Evolutionary conservation across 257 asterid genomes (phyloP).

Genomic region (Paraleonurus japonicus): DNA sequence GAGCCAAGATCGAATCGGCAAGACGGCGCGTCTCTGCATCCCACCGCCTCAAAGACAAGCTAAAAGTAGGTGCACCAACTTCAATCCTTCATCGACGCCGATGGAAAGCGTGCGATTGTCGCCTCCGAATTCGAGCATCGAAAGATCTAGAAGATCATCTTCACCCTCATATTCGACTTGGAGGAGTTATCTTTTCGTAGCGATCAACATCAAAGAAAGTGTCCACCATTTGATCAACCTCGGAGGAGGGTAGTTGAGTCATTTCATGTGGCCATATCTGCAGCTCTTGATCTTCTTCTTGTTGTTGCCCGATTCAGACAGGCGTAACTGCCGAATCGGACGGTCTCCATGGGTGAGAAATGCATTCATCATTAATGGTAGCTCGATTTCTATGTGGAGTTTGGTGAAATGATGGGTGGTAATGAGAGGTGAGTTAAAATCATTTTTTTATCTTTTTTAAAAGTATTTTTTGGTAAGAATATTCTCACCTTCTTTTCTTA

Average conservation of each 20-base stretch:
- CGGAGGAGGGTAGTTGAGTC: constrained; percentile 29
- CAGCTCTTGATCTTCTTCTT: constrained; percentile 19
- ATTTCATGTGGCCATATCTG: constrained; percentile 18
- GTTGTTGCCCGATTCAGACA: constrained; percentile 47
- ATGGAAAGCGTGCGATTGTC: neutral
- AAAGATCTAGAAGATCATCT: neutral
- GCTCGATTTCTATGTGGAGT: neutral
- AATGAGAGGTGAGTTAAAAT: too few relatives aligned
- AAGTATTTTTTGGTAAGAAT: constrained; percentile 20
- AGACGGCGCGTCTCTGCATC: constrained; percentile 53
- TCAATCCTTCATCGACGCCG: constrained; percentile 49
- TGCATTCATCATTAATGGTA: constrained; percentile 29
- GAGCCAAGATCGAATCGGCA: constrained; percentile 42
- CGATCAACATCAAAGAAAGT: constrained; percentile 53
- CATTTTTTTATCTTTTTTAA: too few relatives aligned
- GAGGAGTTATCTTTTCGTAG: constrained; percentile 35
- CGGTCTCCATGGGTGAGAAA: constrained; percentile 28
- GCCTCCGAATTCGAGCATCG: neutral
- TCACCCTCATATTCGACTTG: neutral
- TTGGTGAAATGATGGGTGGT: constrained; percentile 17
- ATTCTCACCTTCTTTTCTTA: constrained; percentile 30
- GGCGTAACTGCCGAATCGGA: constrained; percentile 61
- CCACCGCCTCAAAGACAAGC: constrained; percentile 68
- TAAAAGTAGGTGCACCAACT: constrained; percentile 55
- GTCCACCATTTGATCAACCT: constrained; percentile 45